Conservation (phyloP, 169 alveolate genomes). For the Eimeria praecox region DNA sequence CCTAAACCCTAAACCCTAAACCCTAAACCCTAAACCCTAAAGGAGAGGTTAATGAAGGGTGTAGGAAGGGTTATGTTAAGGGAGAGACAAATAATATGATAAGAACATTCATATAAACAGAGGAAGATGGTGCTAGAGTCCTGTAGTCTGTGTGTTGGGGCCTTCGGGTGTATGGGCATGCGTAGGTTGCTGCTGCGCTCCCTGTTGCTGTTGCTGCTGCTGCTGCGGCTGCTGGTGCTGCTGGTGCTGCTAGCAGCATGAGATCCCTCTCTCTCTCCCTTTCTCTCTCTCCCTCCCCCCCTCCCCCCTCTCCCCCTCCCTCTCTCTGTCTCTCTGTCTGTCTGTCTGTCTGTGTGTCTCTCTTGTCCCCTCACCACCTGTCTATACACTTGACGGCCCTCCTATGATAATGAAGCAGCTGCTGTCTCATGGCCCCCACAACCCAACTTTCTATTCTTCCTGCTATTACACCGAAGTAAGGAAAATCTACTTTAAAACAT, state of each 20-base stretch:
- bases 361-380: conserved; percentile 59
- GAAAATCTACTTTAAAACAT: conserved; percentile 86
- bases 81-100: no score
- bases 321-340: no score
- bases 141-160: no score
- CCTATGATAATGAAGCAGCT: conserved; percentile 85
- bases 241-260: neutral
- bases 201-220: neutral
- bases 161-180: neutral
- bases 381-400: conserved; percentile 86
- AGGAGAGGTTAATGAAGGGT: no score
- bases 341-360: no score
- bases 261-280: no score
- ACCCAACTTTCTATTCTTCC: conserved; percentile 88
- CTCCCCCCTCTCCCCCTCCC: no score
- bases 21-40: neutral
- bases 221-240: neutral
- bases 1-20: neutral
- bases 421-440: conserved; percentile 84
- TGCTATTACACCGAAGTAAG: conserved; percentile 89
- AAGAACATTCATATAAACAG: no score
- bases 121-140: no score
- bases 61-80: no score
- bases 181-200: neutral
- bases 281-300: no score